Conservation (phyloP, 306 rosid genomes). For the Cicer pinnatifidum region DNA sequence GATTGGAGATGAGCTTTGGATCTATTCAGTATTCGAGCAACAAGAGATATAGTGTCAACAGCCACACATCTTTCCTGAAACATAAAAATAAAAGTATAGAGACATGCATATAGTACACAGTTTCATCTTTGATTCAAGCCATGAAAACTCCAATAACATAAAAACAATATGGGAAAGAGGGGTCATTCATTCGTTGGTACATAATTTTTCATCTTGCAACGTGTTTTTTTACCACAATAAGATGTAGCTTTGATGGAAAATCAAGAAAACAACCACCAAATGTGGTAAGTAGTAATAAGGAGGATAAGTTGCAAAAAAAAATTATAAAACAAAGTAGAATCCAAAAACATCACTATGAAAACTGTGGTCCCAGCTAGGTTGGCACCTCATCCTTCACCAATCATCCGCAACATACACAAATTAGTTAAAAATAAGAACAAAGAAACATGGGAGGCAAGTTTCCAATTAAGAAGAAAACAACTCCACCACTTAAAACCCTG, state of each 20-base stretch:
- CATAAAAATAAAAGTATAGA: conserved; percentile 41
- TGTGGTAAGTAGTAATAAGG: conserved; percentile 2
- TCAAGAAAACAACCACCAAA: conserved; percentile 22
- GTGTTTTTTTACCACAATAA: conserved; percentile 2
- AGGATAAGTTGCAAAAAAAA: conserved; percentile 18
- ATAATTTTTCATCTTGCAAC: conserved; percentile 28
- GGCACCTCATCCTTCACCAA: background rate
- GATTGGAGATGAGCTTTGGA: conserved; percentile 88
- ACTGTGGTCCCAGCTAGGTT: background rate
- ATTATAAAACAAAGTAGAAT: background rate
- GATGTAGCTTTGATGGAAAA: conserved; percentile 30
- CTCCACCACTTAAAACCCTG: background rate
- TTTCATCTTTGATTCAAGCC: conserved; percentile 28
- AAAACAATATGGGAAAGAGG: conserved; percentile 17
- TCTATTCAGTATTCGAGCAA: conserved; percentile 80
- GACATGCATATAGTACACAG: conserved; percentile 42
- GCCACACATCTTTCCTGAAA: conserved; percentile 96
- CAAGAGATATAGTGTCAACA: conserved; percentile 81
- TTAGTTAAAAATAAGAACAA: background rate
- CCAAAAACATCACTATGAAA: background rate
- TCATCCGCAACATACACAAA: background rate
- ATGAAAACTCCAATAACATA: conserved; percentile 19
- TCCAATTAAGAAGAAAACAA: background rate
- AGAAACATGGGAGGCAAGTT: background rate
- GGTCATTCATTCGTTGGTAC: background rate